Evolutionary conservation across 345 rosid species (phyloP), one percentile per base, ranked within the genome.

Genomic region (Boechera retrofracta): DNA sequence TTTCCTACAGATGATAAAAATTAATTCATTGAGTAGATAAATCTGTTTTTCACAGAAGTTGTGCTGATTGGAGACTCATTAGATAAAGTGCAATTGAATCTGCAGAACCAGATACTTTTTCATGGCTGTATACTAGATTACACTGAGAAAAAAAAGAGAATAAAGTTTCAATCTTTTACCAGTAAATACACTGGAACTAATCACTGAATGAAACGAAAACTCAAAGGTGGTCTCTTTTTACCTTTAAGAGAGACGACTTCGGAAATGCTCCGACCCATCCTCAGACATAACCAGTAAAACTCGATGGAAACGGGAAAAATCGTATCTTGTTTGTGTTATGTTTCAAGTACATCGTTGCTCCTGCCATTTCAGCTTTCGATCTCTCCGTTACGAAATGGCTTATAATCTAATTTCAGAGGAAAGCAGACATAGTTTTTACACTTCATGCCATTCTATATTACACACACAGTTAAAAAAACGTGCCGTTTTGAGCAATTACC

Each of bases 1-100:
- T 45, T 74, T 74, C 66, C 51, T 8, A 52, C 13, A 4, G 10
- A 33, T 4, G 38, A 54, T 2, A 35, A 71, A 45, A 71, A 70
- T 44, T 21, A 42, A 42, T 15, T n/a, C 6, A 36, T 24, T 24
- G 7, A 35, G 18, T 18, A 52, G 36, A 68, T 15, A 42, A 56
- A 54, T 4, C 15, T 2, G 10, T 41, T 21, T 2, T 42, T 8
- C 42, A 44, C n/a, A 33, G 26, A 36, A 33, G 13, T 11, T 11
- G 5, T 42, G 5, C n/a, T 42, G 47, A 44, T 44, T 44, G 5
- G 13, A 41, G 45, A 12, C n/a, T 44, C 48, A 44, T 12, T 4
- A 44, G 6, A 12, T 44, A 44, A 42, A 42, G 15, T 10, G 47
- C n/a, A 42, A 44, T 1, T 26, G 69, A 64, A 29, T 13, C 24